These are phyloP conservation scores for Cyclotella sp. DNA, from an alignment of 108 stramenopile species.

Conservation along the genomic window DNA sequence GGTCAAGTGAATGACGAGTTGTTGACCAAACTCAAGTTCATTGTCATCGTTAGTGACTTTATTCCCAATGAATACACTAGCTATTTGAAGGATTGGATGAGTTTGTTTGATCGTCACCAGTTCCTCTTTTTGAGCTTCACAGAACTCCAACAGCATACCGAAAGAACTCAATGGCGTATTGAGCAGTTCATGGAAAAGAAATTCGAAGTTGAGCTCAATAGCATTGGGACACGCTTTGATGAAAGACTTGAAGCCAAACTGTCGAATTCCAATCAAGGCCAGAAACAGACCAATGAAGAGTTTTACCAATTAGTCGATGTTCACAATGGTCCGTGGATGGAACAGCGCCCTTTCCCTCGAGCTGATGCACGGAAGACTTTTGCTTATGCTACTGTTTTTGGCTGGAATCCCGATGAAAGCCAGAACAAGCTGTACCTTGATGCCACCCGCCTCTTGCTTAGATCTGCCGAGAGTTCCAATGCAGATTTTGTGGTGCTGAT, in stretches of 20 bases:
- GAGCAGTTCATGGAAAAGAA: conserved; percentile 1
- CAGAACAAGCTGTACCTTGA: conserved; percentile 18
- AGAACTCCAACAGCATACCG: not conserved
- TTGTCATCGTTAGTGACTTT: not conserved
- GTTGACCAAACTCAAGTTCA: not conserved
- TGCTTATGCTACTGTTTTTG: conserved; percentile 20
- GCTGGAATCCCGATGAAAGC: conserved; percentile 10
- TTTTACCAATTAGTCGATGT: not conserved
- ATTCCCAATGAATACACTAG: not conserved
- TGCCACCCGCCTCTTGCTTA: conserved; percentile 16
- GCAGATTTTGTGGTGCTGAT: conserved; percentile 21
- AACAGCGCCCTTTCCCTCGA: conserved; percentile 8
- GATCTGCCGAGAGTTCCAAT: not conserved
- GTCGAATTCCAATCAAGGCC: not conserved
- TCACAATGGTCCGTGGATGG: conserved; percentile 4
- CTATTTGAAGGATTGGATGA: not conserved
- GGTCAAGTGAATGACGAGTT: too few species aligned
- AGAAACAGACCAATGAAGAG: not conserved
- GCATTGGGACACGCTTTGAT: not conserved
- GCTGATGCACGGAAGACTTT: not conserved
- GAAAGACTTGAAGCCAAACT: not conserved
- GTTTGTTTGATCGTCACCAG: not conserved
- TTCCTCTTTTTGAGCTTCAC: not conserved
- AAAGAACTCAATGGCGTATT: conserved; percentile 18
- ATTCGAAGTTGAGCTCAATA: not conserved